phyloP scores from a whole-genome alignment of 805 yeast species.

The Cyberlindnera americana region DNA sequence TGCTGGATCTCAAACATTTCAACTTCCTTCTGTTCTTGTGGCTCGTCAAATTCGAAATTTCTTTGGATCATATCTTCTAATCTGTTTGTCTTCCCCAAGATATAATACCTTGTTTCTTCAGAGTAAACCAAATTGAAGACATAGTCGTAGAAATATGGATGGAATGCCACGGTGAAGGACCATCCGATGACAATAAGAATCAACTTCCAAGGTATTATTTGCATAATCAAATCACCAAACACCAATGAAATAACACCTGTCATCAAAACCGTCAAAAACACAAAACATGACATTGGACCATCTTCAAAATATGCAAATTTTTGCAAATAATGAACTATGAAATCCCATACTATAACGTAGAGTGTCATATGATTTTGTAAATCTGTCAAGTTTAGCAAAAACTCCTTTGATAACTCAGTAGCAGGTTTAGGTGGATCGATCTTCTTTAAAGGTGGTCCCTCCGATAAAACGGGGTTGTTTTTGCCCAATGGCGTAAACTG shows the following conservation, averaged over 20 bases:
- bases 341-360: constrained; percentile 62
- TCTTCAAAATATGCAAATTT: constrained; percentile 63
- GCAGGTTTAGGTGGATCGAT: constrained; percentile 46
- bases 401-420: constrained; percentile 76
- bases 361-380: constrained; percentile 75
- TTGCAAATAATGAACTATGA: constrained; percentile 41
- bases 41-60: constrained; percentile 37
- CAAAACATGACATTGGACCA: constrained; percentile 52
- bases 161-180: constrained; percentile 41
- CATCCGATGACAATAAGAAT: constrained; percentile 43
- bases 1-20: constrained; percentile 69
- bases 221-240: constrained; percentile 28
- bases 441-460: constrained; percentile 35
- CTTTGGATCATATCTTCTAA: constrained; percentile 41
- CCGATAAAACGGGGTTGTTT: constrained; percentile 43
- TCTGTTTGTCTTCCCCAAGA: constrained; percentile 45
- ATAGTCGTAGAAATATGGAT: constrained; percentile 50
- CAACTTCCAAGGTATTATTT: constrained; percentile 33
- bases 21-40: constrained; percentile 46
- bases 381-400: constrained; percentile 74
- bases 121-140: constrained; percentile 48
- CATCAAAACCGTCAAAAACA: constrained; percentile 39
- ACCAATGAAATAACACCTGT: constrained; percentile 30
- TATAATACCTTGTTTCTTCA: constrained; percentile 59
- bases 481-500: constrained; percentile 28